These are phyloP conservation scores for Penicillium samsonianum DNA, from an alignment of 495 filamentous ascomycete genomes.

Conservation along the genomic window DNA sequence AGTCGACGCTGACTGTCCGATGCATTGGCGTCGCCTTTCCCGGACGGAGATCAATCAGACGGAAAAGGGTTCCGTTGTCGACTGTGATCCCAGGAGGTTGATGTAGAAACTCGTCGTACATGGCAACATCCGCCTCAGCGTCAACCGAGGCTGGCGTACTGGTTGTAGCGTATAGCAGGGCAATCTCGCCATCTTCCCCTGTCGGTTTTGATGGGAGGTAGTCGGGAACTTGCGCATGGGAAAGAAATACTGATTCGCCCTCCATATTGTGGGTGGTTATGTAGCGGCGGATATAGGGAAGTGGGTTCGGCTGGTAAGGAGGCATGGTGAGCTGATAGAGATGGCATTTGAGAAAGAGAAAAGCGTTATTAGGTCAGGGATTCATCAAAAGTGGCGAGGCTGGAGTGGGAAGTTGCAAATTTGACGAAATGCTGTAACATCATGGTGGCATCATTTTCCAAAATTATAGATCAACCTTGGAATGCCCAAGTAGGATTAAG, in stretches of 20 bases:
- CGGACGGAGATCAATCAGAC: slow-evolving; percentile 64
- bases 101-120: slow-evolving; percentile 39
- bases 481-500: background rate
- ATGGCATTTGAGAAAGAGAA: background rate
- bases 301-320: slow-evolving; percentile 25
- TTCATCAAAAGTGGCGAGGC: background rate
- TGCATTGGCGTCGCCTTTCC: slow-evolving; percentile 70
- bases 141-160: slow-evolving; percentile 30
- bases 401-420: background rate
- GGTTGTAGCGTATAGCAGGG: slow-evolving; percentile 43
- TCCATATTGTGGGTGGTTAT: slow-evolving; percentile 44
- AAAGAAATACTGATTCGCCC: slow-evolving; percentile 43
- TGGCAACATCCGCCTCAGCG: slow-evolving; percentile 39
- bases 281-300: slow-evolving; percentile 42
- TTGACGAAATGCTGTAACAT: slow-evolving; percentile 5
- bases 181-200: slow-evolving; percentile 40
- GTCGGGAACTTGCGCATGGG: slow-evolving; percentile 36
- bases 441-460: slow-evolving; percentile 29
- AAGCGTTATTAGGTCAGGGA: background rate
- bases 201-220: slow-evolving; percentile 33
- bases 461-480: too few relatives aligned
- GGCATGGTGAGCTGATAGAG: slow-evolving; percentile 9
- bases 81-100: slow-evolving; percentile 34
- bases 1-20: slow-evolving; percentile 69
- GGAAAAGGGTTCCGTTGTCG: slow-evolving; percentile 38